Percentiles rank a stretch among this genome's conserved stretches.
Evolutionary conservation across 805 yeast species (phyloP).

Genomic region (Pichia deserticola): DNA sequence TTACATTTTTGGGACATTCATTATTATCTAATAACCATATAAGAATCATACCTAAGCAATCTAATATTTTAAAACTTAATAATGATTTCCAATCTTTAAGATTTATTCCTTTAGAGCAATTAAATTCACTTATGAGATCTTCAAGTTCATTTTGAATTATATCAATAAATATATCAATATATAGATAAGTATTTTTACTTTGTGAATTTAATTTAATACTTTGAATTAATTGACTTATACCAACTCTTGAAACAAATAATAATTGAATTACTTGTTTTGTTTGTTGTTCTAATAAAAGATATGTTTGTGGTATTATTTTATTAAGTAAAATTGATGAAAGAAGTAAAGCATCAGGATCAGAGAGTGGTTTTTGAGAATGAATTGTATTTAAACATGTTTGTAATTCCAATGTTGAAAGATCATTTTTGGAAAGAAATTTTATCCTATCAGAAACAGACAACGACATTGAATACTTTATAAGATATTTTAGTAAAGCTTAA

Average conservation of each 20-base stretch:
- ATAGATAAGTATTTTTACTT: constrained; percentile 6
- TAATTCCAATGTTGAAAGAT: constrained; percentile 1
- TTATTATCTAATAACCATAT: constrained; percentile 7
- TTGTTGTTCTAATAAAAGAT: constrained; percentile 9
- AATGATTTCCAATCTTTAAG: constrained; percentile 7
- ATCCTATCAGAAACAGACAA: constrained; percentile 1
- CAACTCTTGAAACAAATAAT: constrained; percentile 18
- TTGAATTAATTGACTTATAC: constrained; percentile 9
- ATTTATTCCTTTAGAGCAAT: neutral
- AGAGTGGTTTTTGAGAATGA: neutral
- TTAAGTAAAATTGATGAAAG: constrained; percentile 12
- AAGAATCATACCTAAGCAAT: constrained; percentile 5
- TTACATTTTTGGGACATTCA: neutral
- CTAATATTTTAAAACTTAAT: constrained; percentile 12
- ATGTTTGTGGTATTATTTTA: constrained; percentile 16
- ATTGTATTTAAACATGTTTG: constrained; percentile 2
- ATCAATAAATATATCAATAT: constrained; percentile 2
- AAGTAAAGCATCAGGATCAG: constrained; percentile 10
- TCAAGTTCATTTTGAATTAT: neutral
- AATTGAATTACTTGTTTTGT: neutral
- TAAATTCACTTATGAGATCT: neutral
- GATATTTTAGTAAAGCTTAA: no score
- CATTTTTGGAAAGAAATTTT: neutral
- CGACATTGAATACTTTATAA: no score
- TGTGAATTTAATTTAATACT: neutral